These are phyloP conservation scores for Mycotypha africana DNA, from an alignment of 371 early-diverging fungal genomes.

Conservation along the genomic window DNA sequence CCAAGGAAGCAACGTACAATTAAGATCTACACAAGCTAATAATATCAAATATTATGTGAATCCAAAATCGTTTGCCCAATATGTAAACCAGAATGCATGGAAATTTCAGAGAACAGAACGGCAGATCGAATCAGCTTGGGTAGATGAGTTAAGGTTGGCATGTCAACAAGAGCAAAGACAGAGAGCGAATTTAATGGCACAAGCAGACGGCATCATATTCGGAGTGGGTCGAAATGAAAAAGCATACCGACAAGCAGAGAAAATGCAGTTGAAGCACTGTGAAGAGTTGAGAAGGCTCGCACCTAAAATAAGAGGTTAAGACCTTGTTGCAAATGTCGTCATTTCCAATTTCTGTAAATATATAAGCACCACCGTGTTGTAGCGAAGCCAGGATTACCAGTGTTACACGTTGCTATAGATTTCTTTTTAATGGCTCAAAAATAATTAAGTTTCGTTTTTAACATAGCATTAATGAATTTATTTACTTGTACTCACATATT, in stretches of 20 bases:
- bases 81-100: slow-evolving; percentile 9
- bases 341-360: no score
- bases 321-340: no score
- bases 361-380: no score
- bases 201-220: slow-evolving; percentile 32
- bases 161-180: slow-evolving; percentile 33
- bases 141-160: slow-evolving; percentile 21
- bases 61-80: slow-evolving; percentile 16
- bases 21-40: slow-evolving; percentile 27
- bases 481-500: no score
- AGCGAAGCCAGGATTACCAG: no score
- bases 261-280: slow-evolving; percentile 28
- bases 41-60: slow-evolving; percentile 43
- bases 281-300: slow-evolving; percentile 28
- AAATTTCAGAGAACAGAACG: slow-evolving; percentile 26
- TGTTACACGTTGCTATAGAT: no score
- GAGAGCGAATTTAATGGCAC: slow-evolving; percentile 17
- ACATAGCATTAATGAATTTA: no score
- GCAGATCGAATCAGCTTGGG: slow-evolving; percentile 35
- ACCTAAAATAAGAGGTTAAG: slow-evolving; percentile 6
- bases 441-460: no score
- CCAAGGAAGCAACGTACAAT: slow-evolving; percentile 22
- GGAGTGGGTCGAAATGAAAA: slow-evolving; percentile 35
- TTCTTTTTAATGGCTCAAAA: no score
- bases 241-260: slow-evolving; percentile 25